A percentile compares a stretch with the other conserved stretches of the same genome.
phyloP scores from a whole-genome alignment of 148 eudicot species.

The Euryodendron excelsum region DNA sequence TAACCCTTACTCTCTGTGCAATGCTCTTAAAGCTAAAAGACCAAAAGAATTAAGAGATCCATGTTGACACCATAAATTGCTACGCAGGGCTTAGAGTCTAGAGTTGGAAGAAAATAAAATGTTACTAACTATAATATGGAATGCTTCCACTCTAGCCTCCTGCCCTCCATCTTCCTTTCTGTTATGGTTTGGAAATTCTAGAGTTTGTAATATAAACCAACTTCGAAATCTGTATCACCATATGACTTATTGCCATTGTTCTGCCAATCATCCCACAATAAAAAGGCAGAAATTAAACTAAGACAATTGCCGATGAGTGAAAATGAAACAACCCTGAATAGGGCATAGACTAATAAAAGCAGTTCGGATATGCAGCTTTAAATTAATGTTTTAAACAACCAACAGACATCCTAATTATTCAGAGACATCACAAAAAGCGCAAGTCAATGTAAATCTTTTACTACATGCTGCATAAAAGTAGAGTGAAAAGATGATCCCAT shows the following conservation, averaged over 20 bases:
- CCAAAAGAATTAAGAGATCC: neutral
- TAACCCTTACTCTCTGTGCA: neutral
- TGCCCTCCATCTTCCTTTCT: neutral
- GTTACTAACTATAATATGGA: too few species aligned
- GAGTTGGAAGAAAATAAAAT: neutral
- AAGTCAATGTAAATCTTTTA: neutral
- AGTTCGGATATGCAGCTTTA: neutral
- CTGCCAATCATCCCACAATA: too few species aligned
- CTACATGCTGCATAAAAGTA: neutral
- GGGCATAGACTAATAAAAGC: neutral
- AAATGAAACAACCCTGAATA: neutral
- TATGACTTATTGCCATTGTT: too few species aligned
- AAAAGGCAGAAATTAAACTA: neutral
- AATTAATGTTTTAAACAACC: neutral
- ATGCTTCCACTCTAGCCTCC: neutral
- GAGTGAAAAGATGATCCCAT: constrained; percentile 18
- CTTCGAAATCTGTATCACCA: too few species aligned
- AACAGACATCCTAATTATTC: neutral
- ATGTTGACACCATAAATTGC: neutral
- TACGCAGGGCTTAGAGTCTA: neutral
- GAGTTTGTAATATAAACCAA: too few species aligned
- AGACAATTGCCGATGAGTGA: neutral
- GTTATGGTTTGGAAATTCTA: too few species aligned
- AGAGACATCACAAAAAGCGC: neutral
- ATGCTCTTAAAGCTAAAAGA: neutral